Evolutionary conservation across 2,329 filamentous ascomycete species (phyloP).

Genomic region (Fusarium sp.): DNA sequence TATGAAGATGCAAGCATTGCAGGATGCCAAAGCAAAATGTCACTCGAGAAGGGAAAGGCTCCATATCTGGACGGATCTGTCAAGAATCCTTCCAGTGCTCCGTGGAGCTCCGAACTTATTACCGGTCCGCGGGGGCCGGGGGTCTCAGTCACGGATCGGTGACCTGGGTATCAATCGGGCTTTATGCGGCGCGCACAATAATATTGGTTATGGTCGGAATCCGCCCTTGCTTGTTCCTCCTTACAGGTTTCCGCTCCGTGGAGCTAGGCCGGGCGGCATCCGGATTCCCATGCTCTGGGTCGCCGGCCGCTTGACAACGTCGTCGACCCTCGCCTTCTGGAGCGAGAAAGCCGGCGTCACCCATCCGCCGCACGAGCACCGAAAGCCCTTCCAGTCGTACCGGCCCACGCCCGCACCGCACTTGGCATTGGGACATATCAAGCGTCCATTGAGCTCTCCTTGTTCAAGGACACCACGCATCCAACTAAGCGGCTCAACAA

Average conservation of each 20-base stretch:
- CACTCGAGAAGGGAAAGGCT: slow-evolving; percentile 8
- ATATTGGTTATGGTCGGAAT: not conserved
- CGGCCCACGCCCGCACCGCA: slow-evolving; percentile 89
- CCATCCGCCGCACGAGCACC: slow-evolving; percentile 92
- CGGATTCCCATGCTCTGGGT: slow-evolving; percentile 63
- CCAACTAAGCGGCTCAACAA: slow-evolving; percentile 93
- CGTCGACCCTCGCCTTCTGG: slow-evolving; percentile 85
- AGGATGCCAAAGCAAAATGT: slow-evolving; percentile 13
- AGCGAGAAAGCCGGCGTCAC: slow-evolving; percentile 91
- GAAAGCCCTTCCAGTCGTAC: slow-evolving; percentile 96
- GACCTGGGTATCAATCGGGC: not conserved
- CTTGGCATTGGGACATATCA: slow-evolving; percentile 82
- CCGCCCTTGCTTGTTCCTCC: not conserved
- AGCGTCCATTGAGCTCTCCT: slow-evolving; percentile 83
- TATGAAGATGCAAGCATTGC: slow-evolving; percentile 1
- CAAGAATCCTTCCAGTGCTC: not conserved
- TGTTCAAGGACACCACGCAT: slow-evolving; percentile 88
- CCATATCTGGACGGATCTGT: slow-evolving; percentile 11
- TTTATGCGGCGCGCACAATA: not conserved
- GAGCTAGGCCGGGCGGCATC: slow-evolving; percentile 63
- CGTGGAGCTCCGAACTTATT: slow-evolving; percentile 17
- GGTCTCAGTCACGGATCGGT: slow-evolving; percentile 23
- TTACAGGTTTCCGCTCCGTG: slow-evolving; percentile 54
- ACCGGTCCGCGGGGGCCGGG: slow-evolving; percentile 13
- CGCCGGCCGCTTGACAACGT: slow-evolving; percentile 56